A percentile compares a stretch with the other conserved stretches of the same genome.
Conservation (phyloP, 164 flowering plant species). For the Chloranthus sessilifolius region DNA sequence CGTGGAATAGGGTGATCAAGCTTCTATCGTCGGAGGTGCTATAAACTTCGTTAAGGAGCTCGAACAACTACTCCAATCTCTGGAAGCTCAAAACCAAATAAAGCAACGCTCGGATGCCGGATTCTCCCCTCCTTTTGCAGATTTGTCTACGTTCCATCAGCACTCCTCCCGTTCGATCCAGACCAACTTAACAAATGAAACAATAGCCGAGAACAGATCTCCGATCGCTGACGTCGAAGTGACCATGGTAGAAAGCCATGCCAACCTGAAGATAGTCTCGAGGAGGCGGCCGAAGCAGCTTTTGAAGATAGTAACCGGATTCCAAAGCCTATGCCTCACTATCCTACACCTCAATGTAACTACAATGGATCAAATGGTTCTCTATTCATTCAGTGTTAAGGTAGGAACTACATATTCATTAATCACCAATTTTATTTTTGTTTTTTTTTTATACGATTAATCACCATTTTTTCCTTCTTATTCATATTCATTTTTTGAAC, state of each 20-base stretch:
- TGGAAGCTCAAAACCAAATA: conserved; percentile 30
- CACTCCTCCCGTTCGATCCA: conserved; percentile 32
- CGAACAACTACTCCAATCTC: conserved; percentile 59
- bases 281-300: conserved; percentile 55
- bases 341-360: conserved; percentile 75
- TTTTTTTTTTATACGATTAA: too few relatives aligned
- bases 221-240: conserved; percentile 67
- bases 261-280: conserved; percentile 56
- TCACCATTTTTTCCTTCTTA: too few relatives aligned
- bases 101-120: conserved; percentile 22
- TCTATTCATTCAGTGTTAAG: conserved; percentile 67
- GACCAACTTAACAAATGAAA: conserved; percentile 5
- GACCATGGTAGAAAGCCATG: conserved; percentile 74
- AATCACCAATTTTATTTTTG: too few relatives aligned
- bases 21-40: conserved; percentile 83
- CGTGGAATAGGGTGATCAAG: conserved; percentile 85
- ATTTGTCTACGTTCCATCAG: conserved; percentile 46
- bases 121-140: conserved; percentile 45
- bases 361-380: conserved; percentile 44
- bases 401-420: too few relatives aligned
- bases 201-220: conserved; percentile 5
- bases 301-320: conserved; percentile 46
- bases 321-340: conserved; percentile 46
- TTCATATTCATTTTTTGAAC: too few relatives aligned
- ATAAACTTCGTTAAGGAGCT: conserved; percentile 82